Base-by-base conservation (phyloP, 257 asterid genomes). In the Nyctanthes arbortristis region DNA sequence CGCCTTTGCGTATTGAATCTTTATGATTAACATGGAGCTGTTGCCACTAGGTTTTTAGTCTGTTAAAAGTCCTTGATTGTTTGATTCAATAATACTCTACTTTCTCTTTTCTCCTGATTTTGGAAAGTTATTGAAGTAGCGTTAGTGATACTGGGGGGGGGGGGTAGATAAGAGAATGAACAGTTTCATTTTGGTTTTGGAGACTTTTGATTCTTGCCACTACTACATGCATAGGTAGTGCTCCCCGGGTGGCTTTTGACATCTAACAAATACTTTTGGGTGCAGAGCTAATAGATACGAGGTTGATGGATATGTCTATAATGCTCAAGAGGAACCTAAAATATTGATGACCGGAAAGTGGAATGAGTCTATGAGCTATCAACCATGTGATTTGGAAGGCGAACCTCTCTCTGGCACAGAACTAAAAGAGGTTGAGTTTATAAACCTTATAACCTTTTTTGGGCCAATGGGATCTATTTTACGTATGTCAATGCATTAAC, bases 311-410 rank as follows among this genome's bases (percentile, higher is more conserved):
- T 84, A 86, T 72, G 84, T 84, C 20, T 86, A 86, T 70, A 81
- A 84, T 69, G 80, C 86, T 28, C 77, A 71, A 10, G 92, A 86
- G 71, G 89, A 86, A 69, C 92, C 92, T 40, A 83, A 84, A 78
- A 79, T 77, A 59, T 74, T 86, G 85, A 86, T 86, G 85, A 86
- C 89, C 9, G 92, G 89, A 35, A 86, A 81, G 68, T 86, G 92
- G 85, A 86, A 81, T 6, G 84, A 84, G 67, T 80, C 60, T 33
- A 69, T 86, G 84, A 81, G 81, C 65, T 86, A 73, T 79, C 92
- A 86, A 79, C 84, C 78, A 16, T 86, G 92, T 76, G 92, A 86
- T 75, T 35, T 77, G 76, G 92, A 86, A 77, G 92, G 92, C 25
- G 92, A 86, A 66, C 92, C 92, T 54, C 75, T 73, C 49, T 71